Evolutionary conservation across 352 stramenopile species (phyloP).

Genomic region (Peronospora belbahrii): DNA sequence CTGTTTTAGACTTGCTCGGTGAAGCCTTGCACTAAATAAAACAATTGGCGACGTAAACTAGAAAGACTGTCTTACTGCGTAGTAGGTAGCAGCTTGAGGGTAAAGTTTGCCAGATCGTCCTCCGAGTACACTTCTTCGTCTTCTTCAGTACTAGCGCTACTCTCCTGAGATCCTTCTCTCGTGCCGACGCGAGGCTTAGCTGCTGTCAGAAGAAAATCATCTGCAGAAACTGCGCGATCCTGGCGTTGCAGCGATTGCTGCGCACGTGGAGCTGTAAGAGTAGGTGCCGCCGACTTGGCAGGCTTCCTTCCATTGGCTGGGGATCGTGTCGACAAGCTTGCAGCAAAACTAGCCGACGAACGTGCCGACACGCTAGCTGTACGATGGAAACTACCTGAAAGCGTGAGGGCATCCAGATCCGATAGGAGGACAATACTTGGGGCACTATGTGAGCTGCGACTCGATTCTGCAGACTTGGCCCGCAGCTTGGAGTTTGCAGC

Average conservation of each 20-base stretch:
- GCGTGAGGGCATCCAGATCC: slow-evolving; percentile 52
- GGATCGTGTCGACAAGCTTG: slow-evolving; percentile 7
- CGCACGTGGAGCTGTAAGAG: slow-evolving; percentile 5
- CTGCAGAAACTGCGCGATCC: slow-evolving; percentile 46
- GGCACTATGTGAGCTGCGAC: slow-evolving; percentile 23
- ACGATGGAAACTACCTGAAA: slow-evolving; percentile 48
- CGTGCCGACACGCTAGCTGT: slow-evolving; percentile 17
- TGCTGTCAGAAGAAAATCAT: slow-evolving; percentile 33
- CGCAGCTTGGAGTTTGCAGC: slow-evolving; percentile 32
- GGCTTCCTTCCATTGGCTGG: slow-evolving; percentile 4
- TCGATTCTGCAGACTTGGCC: slow-evolving; percentile 38
- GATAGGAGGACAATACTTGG: slow-evolving; percentile 57
- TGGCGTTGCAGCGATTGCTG: slow-evolving; percentile 24
- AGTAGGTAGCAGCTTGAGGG: slow-evolving; percentile 33
- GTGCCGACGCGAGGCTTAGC: slow-evolving; percentile 10
- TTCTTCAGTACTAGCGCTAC: slow-evolving; percentile 27
- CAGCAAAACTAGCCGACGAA: slow-evolving; percentile 15
- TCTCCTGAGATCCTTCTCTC: slow-evolving; percentile 20
- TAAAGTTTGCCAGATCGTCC: slow-evolving; percentile 75
- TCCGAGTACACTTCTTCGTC: slow-evolving; percentile 43
- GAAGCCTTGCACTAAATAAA: slow-evolving; percentile 21
- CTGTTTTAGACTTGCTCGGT: background rate
- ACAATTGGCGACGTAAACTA: slow-evolving; percentile 12
- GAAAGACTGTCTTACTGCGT: background rate
- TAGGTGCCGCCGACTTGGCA: slow-evolving; percentile 14